phyloP scores from a whole-genome alignment of 1,284 basidiomycete species.

The Cutaneotrichosporon mucoides region DNA sequence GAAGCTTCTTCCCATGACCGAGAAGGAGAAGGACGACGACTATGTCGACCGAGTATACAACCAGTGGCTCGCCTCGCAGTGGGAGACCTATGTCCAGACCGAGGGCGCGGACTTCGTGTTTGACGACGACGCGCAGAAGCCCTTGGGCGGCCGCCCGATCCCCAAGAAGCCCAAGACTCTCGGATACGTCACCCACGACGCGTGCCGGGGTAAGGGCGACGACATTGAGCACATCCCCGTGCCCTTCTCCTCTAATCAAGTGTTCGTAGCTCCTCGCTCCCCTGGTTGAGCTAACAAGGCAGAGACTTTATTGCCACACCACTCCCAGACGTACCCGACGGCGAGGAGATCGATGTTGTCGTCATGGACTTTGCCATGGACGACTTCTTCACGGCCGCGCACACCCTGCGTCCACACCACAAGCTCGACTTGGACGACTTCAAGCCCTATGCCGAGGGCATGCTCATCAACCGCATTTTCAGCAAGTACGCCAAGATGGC shows the following conservation, averaged over 20 bases:
- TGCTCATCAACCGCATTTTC: slow-evolving; percentile 39
- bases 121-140: background rate
- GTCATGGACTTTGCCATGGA: slow-evolving; percentile 48
- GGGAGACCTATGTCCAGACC: slow-evolving; percentile 18
- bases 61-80: slow-evolving; percentile 30
- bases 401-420: slow-evolving; percentile 32
- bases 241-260: slow-evolving; percentile 16
- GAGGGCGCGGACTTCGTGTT: slow-evolving; percentile 1
- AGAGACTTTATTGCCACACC: slow-evolving; percentile 44
- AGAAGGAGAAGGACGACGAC: slow-evolving; percentile 26
- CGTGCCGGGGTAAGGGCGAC: slow-evolving; percentile 41
- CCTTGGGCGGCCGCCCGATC: background rate
- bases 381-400: slow-evolving; percentile 44
- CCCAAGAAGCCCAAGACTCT: slow-evolving; percentile 27
- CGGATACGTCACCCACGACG: slow-evolving; percentile 46
- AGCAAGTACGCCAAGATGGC: slow-evolving; percentile 39
- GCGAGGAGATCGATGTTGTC: slow-evolving; percentile 42
- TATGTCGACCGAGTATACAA: slow-evolving; percentile 24
- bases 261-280: slow-evolving; percentile 10
- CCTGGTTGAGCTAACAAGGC: background rate
- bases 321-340: slow-evolving; percentile 34
- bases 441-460: slow-evolving; percentile 40
- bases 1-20: slow-evolving; percentile 27
- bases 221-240: slow-evolving; percentile 47
- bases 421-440: slow-evolving; percentile 29